Conservation (phyloP, 805 yeast genomes). For the Kuraishia piskuri region DNA sequence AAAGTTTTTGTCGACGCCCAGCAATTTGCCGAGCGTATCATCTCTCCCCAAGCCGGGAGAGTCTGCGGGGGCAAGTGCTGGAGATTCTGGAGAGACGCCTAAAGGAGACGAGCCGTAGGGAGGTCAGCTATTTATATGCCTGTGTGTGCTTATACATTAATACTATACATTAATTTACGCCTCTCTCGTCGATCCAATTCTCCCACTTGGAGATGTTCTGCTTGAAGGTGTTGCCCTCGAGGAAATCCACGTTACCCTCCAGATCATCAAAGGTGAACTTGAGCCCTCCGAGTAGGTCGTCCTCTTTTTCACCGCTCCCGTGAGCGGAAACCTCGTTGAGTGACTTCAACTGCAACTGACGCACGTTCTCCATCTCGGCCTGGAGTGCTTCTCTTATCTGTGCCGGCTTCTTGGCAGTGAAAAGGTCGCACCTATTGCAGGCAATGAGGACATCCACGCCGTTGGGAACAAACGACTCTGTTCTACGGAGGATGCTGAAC, state of each 20-base stretch:
- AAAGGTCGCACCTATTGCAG: constrained; percentile 79
- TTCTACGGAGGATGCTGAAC: constrained; percentile 46
- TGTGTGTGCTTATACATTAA: too few relatives aligned
- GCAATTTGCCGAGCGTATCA: constrained; percentile 23
- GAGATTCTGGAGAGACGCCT: too few relatives aligned
- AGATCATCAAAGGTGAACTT: constrained; percentile 56
- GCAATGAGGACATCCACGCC: constrained; percentile 74
- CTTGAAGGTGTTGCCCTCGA: constrained; percentile 65
- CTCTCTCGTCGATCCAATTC: constrained; percentile 72
- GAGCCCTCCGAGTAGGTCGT: constrained; percentile 13
- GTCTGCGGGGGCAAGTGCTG: background rate
- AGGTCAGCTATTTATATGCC: too few relatives aligned
- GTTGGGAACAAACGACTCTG: constrained; percentile 48
- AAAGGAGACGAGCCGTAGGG: too few relatives aligned
- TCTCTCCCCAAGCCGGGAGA: constrained; percentile 7
- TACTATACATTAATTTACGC: constrained; percentile 36
- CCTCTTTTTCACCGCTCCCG: constrained; percentile 18
- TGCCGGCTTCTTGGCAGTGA: constrained; percentile 66
- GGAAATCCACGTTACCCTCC: constrained; percentile 65
- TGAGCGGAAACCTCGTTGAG: constrained; percentile 36
- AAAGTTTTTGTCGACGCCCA: constrained; percentile 16
- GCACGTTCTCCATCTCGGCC: constrained; percentile 48
- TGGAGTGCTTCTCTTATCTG: constrained; percentile 57
- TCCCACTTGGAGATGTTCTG: constrained; percentile 52
- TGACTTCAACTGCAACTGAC: constrained; percentile 37